A percentile compares a stretch with the other conserved stretches of the same genome.
phyloP scores from a whole-genome alignment of 768 basidiomycete genomes.

The Cystoderma amianthinum region DNA sequence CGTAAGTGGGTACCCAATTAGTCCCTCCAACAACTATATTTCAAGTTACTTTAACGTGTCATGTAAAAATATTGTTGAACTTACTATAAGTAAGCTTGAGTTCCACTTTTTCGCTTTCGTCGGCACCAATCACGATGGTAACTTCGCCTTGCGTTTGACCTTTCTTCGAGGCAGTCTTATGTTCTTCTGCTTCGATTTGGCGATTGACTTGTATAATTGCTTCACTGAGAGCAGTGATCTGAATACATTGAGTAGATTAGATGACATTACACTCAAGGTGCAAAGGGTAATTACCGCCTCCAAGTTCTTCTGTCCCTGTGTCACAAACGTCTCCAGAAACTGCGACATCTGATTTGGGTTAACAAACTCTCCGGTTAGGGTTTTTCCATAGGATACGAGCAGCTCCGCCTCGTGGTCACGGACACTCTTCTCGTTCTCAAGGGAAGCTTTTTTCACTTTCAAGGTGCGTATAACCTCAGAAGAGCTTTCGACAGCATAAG shows the following conservation, averaged over 20 bases:
- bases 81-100: constrained; percentile 49
- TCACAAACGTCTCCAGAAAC: constrained; percentile 36
- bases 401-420: constrained; percentile 33
- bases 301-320: constrained; percentile 26
- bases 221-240: constrained; percentile 29
- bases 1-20: constrained; percentile 49
- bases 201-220: constrained; percentile 31
- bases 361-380: constrained; percentile 35
- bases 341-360: constrained; percentile 24
- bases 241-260: neutral
- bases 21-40: constrained; percentile 43
- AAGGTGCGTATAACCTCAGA: constrained; percentile 29
- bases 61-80: too few species aligned
- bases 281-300: constrained; percentile 15
- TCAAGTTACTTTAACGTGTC: too few species aligned
- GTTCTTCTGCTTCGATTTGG: constrained; percentile 27
- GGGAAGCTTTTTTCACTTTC: constrained; percentile 20
- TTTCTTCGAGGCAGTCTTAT: constrained; percentile 25
- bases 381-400: constrained; percentile 35
- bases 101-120: constrained; percentile 25
- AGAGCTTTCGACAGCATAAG: constrained; percentile 13
- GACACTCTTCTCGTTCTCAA: constrained; percentile 30
- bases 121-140: constrained; percentile 34
- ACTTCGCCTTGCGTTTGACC: constrained; percentile 26
- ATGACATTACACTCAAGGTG: neutral